Base-by-base conservation (phyloP, 345 rosid species). In the Heritiera littoralis region DNA sequence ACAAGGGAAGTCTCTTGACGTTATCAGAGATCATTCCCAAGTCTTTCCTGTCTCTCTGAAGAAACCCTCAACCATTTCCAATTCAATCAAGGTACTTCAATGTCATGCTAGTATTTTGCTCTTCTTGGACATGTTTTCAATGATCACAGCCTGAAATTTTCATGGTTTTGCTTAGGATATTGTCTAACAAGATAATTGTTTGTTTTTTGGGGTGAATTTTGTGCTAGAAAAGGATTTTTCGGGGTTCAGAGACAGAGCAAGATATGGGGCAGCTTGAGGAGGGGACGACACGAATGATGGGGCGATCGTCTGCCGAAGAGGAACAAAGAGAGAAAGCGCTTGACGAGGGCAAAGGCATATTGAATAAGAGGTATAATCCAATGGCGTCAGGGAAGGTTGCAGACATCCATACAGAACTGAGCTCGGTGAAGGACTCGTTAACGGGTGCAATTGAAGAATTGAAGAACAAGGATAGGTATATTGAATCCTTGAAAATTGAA, bases 401-500 rank as follows among this genome's bases (percentile, higher is more conserved):
- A 3, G 95, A 87, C 80, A 76, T 88, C 9, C 86, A 84, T 63
- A 81, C 96, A 11, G 94, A 93, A 83, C 84, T 93, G 8, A 81
- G 78, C 17, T 64, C 85, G 14, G 83, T 85, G 43, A 88, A 78
- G 73, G 86, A 84, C 54, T 82, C 89, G 0, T 79, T 89, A 35
- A 66, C 73, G 0, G 86, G 54, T 58, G 74, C 88, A 12, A 81
- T 66, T 9, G 77, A 84, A 56, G 89, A 86, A 46, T 56, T 92
- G 78, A 84, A 81, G 83, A 76, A 23, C 73, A 89, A 90, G 82
- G 92, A 92, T 11, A 77, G 43, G 74, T 78, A 74, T 0, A 80
- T 87, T 45, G 77, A 78, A 76, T 66, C 84, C 17, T 74, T 91
- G 84, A 86, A 78, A 80, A 72, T 51, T 4, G 91, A 88, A 75